phyloP scores from a whole-genome alignment of 148 eudicot species.

The Limonium bicolor region DNA sequence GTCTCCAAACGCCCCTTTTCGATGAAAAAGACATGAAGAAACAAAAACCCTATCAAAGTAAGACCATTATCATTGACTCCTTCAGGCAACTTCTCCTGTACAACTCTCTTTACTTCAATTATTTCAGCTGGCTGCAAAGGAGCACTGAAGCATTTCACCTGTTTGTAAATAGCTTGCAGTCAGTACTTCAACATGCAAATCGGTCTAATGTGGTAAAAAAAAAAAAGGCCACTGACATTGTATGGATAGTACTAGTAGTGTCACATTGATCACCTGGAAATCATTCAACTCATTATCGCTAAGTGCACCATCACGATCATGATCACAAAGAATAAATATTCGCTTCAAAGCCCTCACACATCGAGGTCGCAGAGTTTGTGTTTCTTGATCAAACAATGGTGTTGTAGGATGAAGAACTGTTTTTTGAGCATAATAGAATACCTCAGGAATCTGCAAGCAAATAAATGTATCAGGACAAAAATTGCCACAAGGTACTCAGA shows the following conservation, averaged over 20 bases:
- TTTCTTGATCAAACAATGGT: constrained; percentile 88
- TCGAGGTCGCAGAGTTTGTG: constrained; percentile 77
- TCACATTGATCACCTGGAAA: constrained; percentile 58
- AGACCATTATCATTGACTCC: constrained; percentile 81
- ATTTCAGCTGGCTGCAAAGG: constrained; percentile 87
- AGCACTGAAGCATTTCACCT: constrained; percentile 91
- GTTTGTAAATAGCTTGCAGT: constrained; percentile 8
- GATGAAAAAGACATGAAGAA: constrained; percentile 78
- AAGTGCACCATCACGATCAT: constrained; percentile 91
- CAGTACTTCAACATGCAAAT: neutral
- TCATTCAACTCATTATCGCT: constrained; percentile 89
- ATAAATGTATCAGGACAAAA: too few relatives aligned
- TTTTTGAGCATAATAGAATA: constrained; percentile 92
- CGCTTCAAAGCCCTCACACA: constrained; percentile 87
- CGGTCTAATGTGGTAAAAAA: neutral
- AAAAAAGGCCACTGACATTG: neutral
- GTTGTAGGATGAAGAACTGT: constrained; percentile 94
- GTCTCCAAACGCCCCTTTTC: constrained; percentile 89
- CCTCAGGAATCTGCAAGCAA: constrained; percentile 74
- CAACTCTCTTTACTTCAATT: constrained; percentile 81
- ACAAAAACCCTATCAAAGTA: constrained; percentile 76
- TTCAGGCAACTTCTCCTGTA: constrained; percentile 73
- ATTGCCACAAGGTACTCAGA: too few relatives aligned
- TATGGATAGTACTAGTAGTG: neutral
- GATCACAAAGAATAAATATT: constrained; percentile 85